Base-by-base conservation (phyloP, 176 grass and related monocot species). In the Secale cereale region DNA sequence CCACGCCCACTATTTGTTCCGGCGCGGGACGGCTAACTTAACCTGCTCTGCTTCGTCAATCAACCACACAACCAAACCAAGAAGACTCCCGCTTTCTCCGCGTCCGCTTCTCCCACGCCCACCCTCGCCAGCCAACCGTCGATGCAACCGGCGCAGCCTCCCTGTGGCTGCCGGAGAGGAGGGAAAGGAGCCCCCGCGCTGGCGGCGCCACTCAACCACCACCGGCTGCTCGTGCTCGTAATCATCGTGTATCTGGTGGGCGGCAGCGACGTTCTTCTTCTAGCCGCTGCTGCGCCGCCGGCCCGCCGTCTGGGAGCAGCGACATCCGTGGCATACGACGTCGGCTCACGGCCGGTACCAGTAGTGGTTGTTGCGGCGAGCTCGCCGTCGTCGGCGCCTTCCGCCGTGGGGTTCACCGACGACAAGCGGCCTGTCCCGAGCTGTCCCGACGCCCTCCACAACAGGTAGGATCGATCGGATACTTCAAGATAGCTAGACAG, bases 401-500 rank as follows among this genome's bases (percentile, higher is more conserved):
- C 59, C 0, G n/a, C 43, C n/a, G 22, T 37, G 31, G 22, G 68
- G n/a, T 61, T 84, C 46, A 22, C 2, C 48, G 85, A 83, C n/a
- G 68, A 83, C 60, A 90, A 90, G 80, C 89, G 89, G 43, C 85
- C 29, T n/a, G 68, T 87, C 29, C 89, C 89, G 43, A 90, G 89
- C 89, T 69, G 89, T 46, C 89, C 89, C 2, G 85, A 90, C 31
- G 85, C 85, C 1, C 89, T 90, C 5, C 89, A 90, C 81, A 90
- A 90, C 75, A 86, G 85, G 89, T 90, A 90, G 74, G 31, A 57
- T 20, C 43, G 43, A 15, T 46, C 14, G 0, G 43, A 46, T 46
- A 46, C 1, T 1, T 46, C 43, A 46, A 52, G 2, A 16, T 52
- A 52, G 48, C 16, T 52, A 52, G 48, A 50, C 46, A 50, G 12